Base-by-base conservation (phyloP, 2,329 filamentous ascomycete genomes). In the Akanthomyces lecanii region DNA sequence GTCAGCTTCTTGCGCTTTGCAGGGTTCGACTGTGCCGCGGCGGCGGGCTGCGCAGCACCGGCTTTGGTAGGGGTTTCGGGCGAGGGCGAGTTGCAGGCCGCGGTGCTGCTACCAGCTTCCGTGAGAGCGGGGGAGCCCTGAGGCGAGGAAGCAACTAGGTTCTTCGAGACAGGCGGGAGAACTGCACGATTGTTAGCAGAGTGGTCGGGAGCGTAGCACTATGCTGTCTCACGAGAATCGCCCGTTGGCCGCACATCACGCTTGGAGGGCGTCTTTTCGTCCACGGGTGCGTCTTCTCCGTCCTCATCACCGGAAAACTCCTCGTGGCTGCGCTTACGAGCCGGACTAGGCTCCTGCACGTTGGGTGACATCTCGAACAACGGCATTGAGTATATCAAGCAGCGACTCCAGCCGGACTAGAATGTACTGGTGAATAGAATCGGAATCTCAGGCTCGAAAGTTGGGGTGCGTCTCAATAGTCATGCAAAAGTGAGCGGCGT, bases 281-380 rank as follows among this genome's bases (percentile, higher is more conserved):
- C 67, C 21, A 62, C 62, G 1, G 63, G 64, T 3, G 59, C 57
- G 23, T 74, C 70, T 28, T 65, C 55, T 59, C 71, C 70, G n/a
- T 70, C 59, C 25, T 72, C 65, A 28, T 77, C 71, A 11, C 71
- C 74, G 3, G 76, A 67, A 64, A 76, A 83, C 38, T 82, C 78
- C 47, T 79, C 75, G 66, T 82, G 79, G 48, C 73, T 78, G 64
- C 80, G 73, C 70, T 84, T 84, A 58, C 77, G 75, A 54, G 73
- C 72, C 33, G 71, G 72, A 23, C 71, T 67, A 28, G 75, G 71
- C 68, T 81, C 79, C 69, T 78, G 76, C 36, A 81, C 75, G 65
- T 84, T 83, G 14, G 76, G 71, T 21, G 81, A 79, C 69, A 82
- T 74, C 60, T 77, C 74, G 51, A 77, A 72, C 30, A 84, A 73